Evolutionary conservation across 352 stramenopile species (phyloP).

Genomic region (Phytophthora crassamura): DNA sequence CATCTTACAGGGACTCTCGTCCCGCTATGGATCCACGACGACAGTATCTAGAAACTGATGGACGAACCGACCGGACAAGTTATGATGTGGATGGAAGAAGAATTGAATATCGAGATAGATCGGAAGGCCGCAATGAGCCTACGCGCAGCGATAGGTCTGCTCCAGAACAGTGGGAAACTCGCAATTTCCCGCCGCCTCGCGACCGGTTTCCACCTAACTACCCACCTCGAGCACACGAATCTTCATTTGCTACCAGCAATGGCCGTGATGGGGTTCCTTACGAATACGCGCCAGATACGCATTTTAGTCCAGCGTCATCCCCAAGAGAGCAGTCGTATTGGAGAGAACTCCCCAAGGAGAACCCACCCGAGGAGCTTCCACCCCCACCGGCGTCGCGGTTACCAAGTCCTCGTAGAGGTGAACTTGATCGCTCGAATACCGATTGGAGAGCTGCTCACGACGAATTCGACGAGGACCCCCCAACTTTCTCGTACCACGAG

Average conservation of each 20-base stretch:
- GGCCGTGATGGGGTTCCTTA: conserved; percentile 10
- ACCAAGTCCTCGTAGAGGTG: conserved; percentile 22
- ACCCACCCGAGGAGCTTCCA: conserved; percentile 4
- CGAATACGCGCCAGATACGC: conserved; percentile 26
- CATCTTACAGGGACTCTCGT: conserved; percentile 22
- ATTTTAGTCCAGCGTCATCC: conserved; percentile 33
- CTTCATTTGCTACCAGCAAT: conserved; percentile 7
- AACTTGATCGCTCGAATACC: conserved; percentile 3
- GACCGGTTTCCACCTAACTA: conserved; percentile 22
- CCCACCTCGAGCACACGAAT: conserved; percentile 17
- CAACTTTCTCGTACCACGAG: conserved; percentile 62
- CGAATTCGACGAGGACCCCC: conserved; percentile 31
- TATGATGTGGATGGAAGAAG: conserved; percentile 14
- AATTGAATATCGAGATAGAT: conserved; percentile 21
- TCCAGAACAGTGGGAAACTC: conserved; percentile 18
- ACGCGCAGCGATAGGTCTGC: conserved; percentile 7
- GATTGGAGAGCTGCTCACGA: conserved; percentile 12
- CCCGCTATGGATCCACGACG: conserved; percentile 12
- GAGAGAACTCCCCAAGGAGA: too few species aligned
- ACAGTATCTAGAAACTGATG: conserved; percentile 20
- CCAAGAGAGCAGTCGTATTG: conserved; percentile 18
- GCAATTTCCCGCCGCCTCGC: conserved; percentile 15
- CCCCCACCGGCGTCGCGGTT: conserved; percentile 4
- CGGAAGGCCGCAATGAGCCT: conserved; percentile 6
- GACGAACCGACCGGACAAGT: conserved; percentile 6